Conservation (phyloP, 2,329 filamentous ascomycete species). For the Talaromyces sp. region DNA sequence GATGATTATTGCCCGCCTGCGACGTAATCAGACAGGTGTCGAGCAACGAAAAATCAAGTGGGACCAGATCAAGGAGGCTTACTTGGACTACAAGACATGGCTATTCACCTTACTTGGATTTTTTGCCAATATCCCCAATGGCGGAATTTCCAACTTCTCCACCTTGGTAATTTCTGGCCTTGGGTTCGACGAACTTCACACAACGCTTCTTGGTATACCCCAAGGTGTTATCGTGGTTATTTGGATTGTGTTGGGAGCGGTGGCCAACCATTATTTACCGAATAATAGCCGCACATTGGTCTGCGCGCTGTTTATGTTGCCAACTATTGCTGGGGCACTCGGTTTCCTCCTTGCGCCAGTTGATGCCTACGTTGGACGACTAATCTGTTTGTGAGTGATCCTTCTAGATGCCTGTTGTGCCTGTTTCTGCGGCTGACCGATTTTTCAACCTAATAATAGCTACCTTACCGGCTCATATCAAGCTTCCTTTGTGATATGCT, state of each 20-base stretch:
- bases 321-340: slow-evolving; percentile 19
- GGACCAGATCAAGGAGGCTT: slow-evolving; percentile 7
- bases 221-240: slow-evolving; percentile 30
- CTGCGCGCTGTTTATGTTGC: slow-evolving; percentile 19
- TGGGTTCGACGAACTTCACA: slow-evolving; percentile 35
- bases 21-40: slow-evolving; percentile 6
- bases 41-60: slow-evolving; percentile 8
- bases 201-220: slow-evolving; percentile 34
- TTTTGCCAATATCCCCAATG: slow-evolving; percentile 24
- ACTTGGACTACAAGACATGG: slow-evolving; percentile 8
- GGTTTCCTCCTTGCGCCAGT: slow-evolving; percentile 16
- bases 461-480: slow-evolving; percentile 26
- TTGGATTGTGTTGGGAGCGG: slow-evolving; percentile 18
- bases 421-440: background rate
- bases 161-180: slow-evolving; percentile 33
- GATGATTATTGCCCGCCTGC: slow-evolving; percentile 8
- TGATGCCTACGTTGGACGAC: slow-evolving; percentile 15
- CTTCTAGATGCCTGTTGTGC: background rate
- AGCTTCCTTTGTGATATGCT: slow-evolving; percentile 25
- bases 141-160: slow-evolving; percentile 26
- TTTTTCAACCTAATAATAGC: slow-evolving; percentile 9
- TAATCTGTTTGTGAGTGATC: slow-evolving; percentile 17
- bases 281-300: slow-evolving; percentile 18
- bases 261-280: slow-evolving; percentile 19
- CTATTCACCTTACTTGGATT: slow-evolving; percentile 4